phyloP scores from a whole-genome alignment of 306 rosid genomes.

The Pterocarpus macrocarpus region DNA sequence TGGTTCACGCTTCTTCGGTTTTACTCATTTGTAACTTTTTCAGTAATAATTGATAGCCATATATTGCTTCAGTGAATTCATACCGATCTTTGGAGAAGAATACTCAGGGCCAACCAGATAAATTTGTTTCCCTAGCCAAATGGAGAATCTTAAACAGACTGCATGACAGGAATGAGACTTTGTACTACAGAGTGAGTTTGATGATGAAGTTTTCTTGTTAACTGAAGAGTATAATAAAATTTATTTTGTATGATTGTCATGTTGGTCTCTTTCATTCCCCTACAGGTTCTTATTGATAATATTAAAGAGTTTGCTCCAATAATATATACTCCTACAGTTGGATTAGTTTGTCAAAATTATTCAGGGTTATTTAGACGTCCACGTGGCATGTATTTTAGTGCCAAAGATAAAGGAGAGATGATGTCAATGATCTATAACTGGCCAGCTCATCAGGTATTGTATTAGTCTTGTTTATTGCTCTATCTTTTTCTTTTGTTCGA shows the following conservation, averaged over 20 bases:
- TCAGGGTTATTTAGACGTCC: slow-evolving; percentile 97
- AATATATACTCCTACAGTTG: slow-evolving; percentile 98
- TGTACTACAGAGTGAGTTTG: slow-evolving; percentile 90
- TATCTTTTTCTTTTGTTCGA: slow-evolving; percentile 21
- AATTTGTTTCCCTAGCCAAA: slow-evolving; percentile 81
- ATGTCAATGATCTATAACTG: slow-evolving; percentile 99
- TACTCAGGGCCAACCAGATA: slow-evolving; percentile 76
- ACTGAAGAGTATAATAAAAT: slow-evolving; percentile 34
- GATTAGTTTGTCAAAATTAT: slow-evolving; percentile 96
- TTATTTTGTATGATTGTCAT: slow-evolving; percentile 37
- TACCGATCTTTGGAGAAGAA: slow-evolving; percentile 94
- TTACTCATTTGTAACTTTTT: neutral
- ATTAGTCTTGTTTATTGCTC: slow-evolving; percentile 30
- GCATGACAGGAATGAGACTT: slow-evolving; percentile 97
- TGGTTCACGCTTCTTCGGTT: slow-evolving; percentile 26
- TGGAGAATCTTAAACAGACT: slow-evolving; percentile 98
- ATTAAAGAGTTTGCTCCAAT: slow-evolving; percentile 92
- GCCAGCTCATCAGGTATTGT: slow-evolving; percentile 81
- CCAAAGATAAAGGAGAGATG: slow-evolving; percentile 99
- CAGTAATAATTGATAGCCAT: slow-evolving; percentile 7
- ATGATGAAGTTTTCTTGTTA: slow-evolving; percentile 31
- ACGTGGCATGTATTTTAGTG: slow-evolving; percentile 99
- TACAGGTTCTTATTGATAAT: slow-evolving; percentile 93
- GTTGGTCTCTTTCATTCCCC: slow-evolving; percentile 37
- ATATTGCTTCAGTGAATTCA: slow-evolving; percentile 71